Base-by-base conservation (phyloP, 768 basidiomycete species). In the Hypholoma sublateritium region DNA sequence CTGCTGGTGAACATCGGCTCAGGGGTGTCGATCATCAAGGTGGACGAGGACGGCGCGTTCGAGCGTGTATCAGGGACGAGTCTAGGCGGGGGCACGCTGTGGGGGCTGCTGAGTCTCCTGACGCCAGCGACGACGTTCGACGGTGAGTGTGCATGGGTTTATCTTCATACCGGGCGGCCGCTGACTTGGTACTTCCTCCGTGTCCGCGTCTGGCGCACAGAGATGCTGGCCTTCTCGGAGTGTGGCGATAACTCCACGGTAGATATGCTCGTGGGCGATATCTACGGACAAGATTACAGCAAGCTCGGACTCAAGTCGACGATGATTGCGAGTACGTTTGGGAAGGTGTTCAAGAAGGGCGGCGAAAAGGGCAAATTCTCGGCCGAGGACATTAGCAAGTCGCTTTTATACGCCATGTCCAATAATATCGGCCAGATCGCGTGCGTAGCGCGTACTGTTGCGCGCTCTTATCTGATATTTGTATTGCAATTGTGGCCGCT, bases 371-470 rank as follows among this genome's bases (percentile, higher is more conserved):
- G 80, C 63, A 83, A 77, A 48, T 97, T 96, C 72, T 85, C 81
- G 19, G 83, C 94, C 3, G 93, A 98, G 74, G 97, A 99, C 67
- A 95, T 99, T 68, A 93, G 91, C 71, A 87, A 87, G 70, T 95
- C 93, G 73, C 75, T 99, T 70, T 79, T 99, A 32, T 98, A 98
- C 70, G 96, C 95, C 14, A 84, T 99, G 59, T 95, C 93, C 65
- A 99, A 99, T 75, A 99, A 99, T 72, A 99, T 99, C 63, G 97
- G 97, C 14, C 97, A 99, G 74, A 98, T 99, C 76, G 97, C 97
- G 96, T 99, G 73, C 70, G 95, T 89, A 44, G 37, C 13, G 47
- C 56, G 61, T 34, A 41, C 52, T 7, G 24, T 39, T 41, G 34
- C 34, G 48, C 32, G 41, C 41, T 44, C 7, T 28, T 47, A 47